Evolutionary conservation across 495 filamentous ascomycete species (phyloP).

Genomic region (Evansstolkia leycettana): DNA sequence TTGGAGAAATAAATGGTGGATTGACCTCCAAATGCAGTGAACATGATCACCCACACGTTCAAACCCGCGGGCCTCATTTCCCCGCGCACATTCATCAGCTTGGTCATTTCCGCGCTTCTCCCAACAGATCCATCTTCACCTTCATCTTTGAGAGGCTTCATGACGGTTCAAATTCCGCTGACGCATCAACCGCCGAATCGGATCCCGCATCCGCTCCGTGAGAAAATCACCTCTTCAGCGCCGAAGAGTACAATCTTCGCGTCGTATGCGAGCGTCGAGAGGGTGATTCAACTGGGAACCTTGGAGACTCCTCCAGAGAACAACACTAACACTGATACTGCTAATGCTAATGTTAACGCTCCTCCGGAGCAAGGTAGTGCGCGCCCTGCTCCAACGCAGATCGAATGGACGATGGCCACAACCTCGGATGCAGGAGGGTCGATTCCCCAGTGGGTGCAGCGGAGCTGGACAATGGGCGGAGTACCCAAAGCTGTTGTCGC

Average conservation of each 20-base stretch:
- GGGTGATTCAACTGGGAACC: slow-evolving; percentile 22
- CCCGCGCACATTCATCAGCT: slow-evolving; percentile 26
- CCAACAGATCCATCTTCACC: background rate
- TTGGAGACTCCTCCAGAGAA: too few species aligned
- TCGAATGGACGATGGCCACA: slow-evolving; percentile 61
- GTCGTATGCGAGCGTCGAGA: slow-evolving; percentile 50
- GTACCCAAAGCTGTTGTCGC: slow-evolving; percentile 54
- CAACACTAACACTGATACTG: background rate
- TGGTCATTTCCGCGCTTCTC: slow-evolving; percentile 20
- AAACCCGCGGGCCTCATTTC: slow-evolving; percentile 19
- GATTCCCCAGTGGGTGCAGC: slow-evolving; percentile 56
- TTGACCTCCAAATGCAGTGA: slow-evolving; percentile 19
- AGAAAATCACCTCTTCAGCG: slow-evolving; percentile 13
- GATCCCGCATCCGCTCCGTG: slow-evolving; percentile 16
- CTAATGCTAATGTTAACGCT: background rate
- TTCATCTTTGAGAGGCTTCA: slow-evolving; percentile 25
- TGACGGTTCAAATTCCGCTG: slow-evolving; percentile 46
- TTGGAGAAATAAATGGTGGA: slow-evolving; percentile 18
- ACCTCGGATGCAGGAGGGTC: slow-evolving; percentile 55
- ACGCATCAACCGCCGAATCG: slow-evolving; percentile 18
- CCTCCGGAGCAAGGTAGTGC: background rate
- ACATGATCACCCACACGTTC: slow-evolving; percentile 32
- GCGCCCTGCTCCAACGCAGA: slow-evolving; percentile 12
- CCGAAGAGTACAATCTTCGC: slow-evolving; percentile 37
- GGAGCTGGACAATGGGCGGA: slow-evolving; percentile 38